Evolutionary conservation across 352 stramenopile species (phyloP), one percentile per base, ranked within the genome.

Genomic region (Pythium aquatile): DNA sequence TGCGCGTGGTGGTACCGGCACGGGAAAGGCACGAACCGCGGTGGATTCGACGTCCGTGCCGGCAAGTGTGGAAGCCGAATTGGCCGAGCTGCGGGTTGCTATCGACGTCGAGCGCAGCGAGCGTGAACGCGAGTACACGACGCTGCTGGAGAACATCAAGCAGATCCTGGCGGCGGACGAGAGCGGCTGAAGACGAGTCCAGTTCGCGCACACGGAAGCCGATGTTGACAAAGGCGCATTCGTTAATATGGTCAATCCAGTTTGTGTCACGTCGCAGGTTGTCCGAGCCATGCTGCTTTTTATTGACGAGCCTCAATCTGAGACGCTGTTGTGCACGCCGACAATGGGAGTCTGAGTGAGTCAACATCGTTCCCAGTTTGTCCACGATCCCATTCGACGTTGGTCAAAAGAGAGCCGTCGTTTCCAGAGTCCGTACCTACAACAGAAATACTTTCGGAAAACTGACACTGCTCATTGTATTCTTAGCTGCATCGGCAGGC

Each of bases 21-120:
- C 42, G n/a, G 6, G 42, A 5, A 49, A 49, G 20, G 9, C 16
- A 14, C 42, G 42, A 5, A 14, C 4, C 6, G n/a, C 17, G 16
- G n/a, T 5, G 17, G n/a, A 49, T 11, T 8, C 37, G 10, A 29
- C 42, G 7, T 3, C 20, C 42, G 3, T 17, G n/a, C 5, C 10
- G 1, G 52, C 33, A 0, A 28, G 11, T 28, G 37, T 46, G 17
- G 10, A 44, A 11, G 51, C 61, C 10, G 61, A 61, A 11, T n/a
- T 67, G 2, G 61, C 61, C 14, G 61, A 67, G 53, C 33, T 67
- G 9, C 53, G 54, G 3, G 53, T 47, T 20, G 32, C 33, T 1
- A 47, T 58, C 33, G 32, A 58, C n/a, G 33, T 20, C 2, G 53
- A 58, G 35, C 32, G 53, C 30, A 28, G 7, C 3, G 53, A 39